Conservation (phyloP, 2,329 filamentous ascomycete genomes). For the Colletotrichum spaethianum region DNA sequence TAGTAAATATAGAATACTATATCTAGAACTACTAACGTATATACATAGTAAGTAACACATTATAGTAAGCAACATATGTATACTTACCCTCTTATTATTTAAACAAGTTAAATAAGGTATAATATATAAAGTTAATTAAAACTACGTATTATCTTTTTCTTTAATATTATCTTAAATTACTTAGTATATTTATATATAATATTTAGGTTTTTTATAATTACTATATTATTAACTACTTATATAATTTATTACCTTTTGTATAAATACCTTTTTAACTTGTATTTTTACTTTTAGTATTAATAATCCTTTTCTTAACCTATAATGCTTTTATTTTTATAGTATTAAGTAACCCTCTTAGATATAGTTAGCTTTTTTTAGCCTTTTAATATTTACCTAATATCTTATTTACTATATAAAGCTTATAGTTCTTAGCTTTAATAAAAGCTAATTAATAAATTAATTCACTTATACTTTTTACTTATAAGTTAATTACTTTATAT, state of each 20-base stretch:
- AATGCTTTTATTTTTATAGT: not conserved
- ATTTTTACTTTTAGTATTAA: not conserved
- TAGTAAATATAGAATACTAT: too few species aligned
- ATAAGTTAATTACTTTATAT: too few species aligned
- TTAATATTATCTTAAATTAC: not conserved
- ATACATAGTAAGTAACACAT: not conserved
- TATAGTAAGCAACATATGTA: not conserved
- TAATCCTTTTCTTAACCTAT: not conserved
- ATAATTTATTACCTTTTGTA: not conserved
- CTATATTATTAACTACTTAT: not conserved
- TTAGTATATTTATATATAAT: not conserved
- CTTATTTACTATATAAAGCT: too few species aligned
- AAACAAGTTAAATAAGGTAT: not conserved
- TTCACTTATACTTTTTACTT: too few species aligned
- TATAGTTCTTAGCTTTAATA: too few species aligned
- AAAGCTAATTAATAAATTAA: too few species aligned
- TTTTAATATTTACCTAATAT: too few species aligned
- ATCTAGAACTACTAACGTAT: too few species aligned
- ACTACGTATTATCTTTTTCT: not conserved
- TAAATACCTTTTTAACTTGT: not conserved
- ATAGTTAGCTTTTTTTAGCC: not conserved
- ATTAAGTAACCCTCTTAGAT: not conserved
- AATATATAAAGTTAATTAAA: not conserved
- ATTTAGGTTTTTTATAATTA: not conserved
- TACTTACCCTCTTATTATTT: not conserved